Evolutionary conservation across 495 filamentous ascomycete genomes (phyloP).

Genomic region (Monascus purpureus): DNA sequence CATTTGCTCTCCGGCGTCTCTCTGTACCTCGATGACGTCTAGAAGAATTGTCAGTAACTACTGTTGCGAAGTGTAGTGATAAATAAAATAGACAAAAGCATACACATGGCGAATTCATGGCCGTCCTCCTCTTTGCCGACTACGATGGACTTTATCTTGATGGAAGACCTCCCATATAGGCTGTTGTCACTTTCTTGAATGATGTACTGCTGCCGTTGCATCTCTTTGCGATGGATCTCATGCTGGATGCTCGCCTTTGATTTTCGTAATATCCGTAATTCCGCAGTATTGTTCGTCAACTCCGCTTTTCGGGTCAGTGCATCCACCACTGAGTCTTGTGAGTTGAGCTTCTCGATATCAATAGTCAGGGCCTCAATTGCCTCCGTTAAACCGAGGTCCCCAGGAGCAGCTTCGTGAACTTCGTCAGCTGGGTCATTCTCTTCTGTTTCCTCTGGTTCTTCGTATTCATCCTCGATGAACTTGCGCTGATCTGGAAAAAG

Average conservation of each 20-base stretch:
- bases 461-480: slow-evolving; percentile 72
- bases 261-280: slow-evolving; percentile 84
- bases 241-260: slow-evolving; percentile 85
- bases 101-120: slow-evolving; percentile 81
- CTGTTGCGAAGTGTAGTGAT: too few species aligned
- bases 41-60: slow-evolving; percentile 4
- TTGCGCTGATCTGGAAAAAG: slow-evolving; percentile 85
- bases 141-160: slow-evolving; percentile 83
- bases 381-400: slow-evolving; percentile 86
- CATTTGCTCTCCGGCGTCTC: slow-evolving; percentile 82
- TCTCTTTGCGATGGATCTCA: slow-evolving; percentile 84
- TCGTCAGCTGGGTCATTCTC: slow-evolving; percentile 59
- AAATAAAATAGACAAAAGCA: slow-evolving; percentile 8
- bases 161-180: slow-evolving; percentile 77
- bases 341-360: slow-evolving; percentile 77
- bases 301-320: slow-evolving; percentile 89
- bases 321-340: slow-evolving; percentile 84
- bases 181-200: slow-evolving; percentile 98
- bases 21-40: slow-evolving; percentile 80
- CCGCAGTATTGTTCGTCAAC: slow-evolving; percentile 88
- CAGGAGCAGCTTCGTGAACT: slow-evolving; percentile 88
- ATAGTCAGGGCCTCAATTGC: slow-evolving; percentile 72
- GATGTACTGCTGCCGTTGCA: slow-evolving; percentile 94
- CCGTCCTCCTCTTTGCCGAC: slow-evolving; percentile 86
- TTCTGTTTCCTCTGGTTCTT: slow-evolving; percentile 48